A percentile compares a stretch with the other conserved stretches of the same genome.
phyloP scores from a whole-genome alignment of 2,329 filamentous ascomycete genomes.

The Monilinia fructicola region DNA sequence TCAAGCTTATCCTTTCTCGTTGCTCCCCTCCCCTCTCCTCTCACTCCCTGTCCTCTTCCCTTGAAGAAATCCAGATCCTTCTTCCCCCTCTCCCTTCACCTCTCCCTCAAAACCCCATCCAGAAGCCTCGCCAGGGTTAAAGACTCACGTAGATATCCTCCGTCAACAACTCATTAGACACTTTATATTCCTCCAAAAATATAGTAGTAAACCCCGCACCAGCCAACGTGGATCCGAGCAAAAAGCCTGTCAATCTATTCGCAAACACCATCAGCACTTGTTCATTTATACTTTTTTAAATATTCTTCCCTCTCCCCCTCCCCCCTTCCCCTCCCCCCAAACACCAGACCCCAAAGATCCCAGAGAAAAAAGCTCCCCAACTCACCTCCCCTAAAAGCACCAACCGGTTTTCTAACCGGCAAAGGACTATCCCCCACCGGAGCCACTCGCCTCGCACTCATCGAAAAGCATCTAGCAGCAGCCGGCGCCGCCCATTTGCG shows the following conservation, averaged over 20 bases:
- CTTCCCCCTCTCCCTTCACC: conserved; percentile 3
- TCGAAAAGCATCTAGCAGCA: background rate
- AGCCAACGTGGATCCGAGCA: conserved; percentile 77
- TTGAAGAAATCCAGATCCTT: no score
- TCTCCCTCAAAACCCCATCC: background rate
- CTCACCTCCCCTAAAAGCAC: conserved; percentile 71
- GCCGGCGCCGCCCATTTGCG: conserved; percentile 21
- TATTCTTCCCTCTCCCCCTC: background rate
- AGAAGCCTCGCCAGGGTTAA: background rate
- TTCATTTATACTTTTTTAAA: background rate
- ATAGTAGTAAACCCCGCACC: conserved; percentile 89
- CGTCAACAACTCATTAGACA: conserved; percentile 87
- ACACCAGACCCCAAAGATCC: background rate
- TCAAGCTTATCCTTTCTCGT: no score
- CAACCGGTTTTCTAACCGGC: conserved; percentile 63
- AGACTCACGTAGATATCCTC: conserved; percentile 92
- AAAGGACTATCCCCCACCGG: conserved; percentile 38
- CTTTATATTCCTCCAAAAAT: conserved; percentile 87
- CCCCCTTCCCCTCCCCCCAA: background rate
- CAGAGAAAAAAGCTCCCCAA: conserved; percentile 27
- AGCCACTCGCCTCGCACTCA: background rate
- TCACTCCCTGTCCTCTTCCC: no score
- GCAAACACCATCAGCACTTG: background rate
- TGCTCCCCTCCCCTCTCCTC: no score
- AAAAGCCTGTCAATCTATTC: conserved; percentile 81